Base-by-base conservation (phyloP, 2,329 filamentous ascomycete species). In the Venturia aucupariae region DNA sequence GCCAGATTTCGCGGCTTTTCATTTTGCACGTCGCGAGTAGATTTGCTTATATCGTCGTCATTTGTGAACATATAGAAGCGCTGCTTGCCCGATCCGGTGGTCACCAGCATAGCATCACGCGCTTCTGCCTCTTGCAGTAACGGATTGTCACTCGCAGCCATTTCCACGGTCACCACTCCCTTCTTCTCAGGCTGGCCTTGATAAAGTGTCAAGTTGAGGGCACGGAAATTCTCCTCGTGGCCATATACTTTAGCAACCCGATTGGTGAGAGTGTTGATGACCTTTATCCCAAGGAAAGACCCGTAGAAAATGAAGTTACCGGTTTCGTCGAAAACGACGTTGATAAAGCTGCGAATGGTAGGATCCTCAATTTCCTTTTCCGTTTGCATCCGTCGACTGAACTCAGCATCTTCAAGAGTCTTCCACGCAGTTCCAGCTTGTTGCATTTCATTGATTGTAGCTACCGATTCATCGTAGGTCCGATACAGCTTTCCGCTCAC, bases 21-120 rank as follows among this genome's bases (percentile, higher is more conserved):
- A 74, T 99, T 99, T 70, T 96, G 92, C 13, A 99, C 83, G 74
- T 99, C 94, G 69, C 94, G 87, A 42, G 88, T 87, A 8, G 89
- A 88, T 75, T 93, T 96, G 69, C 87, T 88, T 62, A 94, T 83
- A 30, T 91, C 89, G 44, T 87, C 84, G 46, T 96, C 90, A 74
- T 97, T 96, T 42, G 90, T 96, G 76, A 97, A 99, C 86, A 97
- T 92, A 82, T 97, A 99, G 78, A 99, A 99, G 48, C 95, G 89
- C 35, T 89, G 85, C 77, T 96, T 97, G 67, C 87, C 89, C 57
- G 90, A 87, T 0, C 87, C 93, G 0, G 94, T 97, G 11, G 85
- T 83, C 55, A 95, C 84, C 8, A 99, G 80, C 72, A 97, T 93
- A 0, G 95, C 92, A 73, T 99, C 94, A 67, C 92, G 84, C 24